Evolutionary conservation across 1,139 yeast genomes (phyloP).

Genomic region (Candida sojae): DNA sequence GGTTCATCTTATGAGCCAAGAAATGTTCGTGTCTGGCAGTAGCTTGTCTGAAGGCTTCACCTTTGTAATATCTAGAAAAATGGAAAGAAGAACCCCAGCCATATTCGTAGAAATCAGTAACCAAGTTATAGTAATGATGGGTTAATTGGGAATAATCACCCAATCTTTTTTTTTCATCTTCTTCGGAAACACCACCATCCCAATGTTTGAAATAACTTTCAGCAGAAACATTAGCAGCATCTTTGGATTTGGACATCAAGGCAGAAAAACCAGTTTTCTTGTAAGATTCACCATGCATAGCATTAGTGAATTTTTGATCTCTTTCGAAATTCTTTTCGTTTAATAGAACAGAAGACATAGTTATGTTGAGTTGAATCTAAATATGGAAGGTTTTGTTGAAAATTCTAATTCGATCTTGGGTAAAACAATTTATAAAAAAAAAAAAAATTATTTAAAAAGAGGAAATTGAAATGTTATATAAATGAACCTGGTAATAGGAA

Average conservation of each 20-base stretch:
- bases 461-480: too few relatives aligned
- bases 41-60: slow-evolving; percentile 93
- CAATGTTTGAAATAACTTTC: slow-evolving; percentile 95
- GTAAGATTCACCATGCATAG: slow-evolving; percentile 80
- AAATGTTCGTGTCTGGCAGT: slow-evolving; percentile 97
- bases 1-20: slow-evolving; percentile 83
- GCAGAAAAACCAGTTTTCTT: slow-evolving; percentile 75
- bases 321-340: slow-evolving; percentile 42
- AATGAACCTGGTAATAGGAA: too few relatives aligned
- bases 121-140: slow-evolving; percentile 94
- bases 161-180: slow-evolving; percentile 74
- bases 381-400: neutral
- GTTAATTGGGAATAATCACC: slow-evolving; percentile 88
- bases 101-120: slow-evolving; percentile 95
- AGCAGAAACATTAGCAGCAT: slow-evolving; percentile 81
- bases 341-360: slow-evolving; percentile 16
- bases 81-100: slow-evolving; percentile 99
- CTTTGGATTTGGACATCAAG: slow-evolving; percentile 69
- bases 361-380: slow-evolving; percentile 12
- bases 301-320: slow-evolving; percentile 72
- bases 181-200: slow-evolving; percentile 84
- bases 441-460: neutral
- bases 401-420: neutral
- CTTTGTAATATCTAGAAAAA: slow-evolving; percentile 88
- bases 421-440: neutral